Conservation (phyloP, 163 green algal species). For the Chlorella variabilis region DNA sequence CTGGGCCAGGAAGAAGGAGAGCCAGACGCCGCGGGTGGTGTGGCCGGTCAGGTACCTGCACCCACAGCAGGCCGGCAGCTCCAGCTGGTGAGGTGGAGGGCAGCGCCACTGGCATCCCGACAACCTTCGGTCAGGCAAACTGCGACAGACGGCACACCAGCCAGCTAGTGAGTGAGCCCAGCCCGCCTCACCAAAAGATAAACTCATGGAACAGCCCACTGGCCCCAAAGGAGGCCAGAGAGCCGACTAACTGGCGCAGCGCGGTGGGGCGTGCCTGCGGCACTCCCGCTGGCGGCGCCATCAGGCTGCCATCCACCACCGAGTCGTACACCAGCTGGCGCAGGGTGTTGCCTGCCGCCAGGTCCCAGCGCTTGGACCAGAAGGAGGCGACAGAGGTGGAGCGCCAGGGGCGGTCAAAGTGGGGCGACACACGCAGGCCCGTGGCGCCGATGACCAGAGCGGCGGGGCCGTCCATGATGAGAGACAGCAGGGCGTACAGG, state of each 20-base stretch:
- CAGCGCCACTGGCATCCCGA: too few species aligned
- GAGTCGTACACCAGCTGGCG: constrained; percentile 53
- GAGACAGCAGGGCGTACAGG: constrained; percentile 60
- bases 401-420: constrained; percentile 76
- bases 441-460: constrained; percentile 45
- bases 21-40: constrained; percentile 28
- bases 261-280: background rate
- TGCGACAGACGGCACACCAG: too few species aligned
- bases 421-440: constrained; percentile 65
- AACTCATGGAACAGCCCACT: constrained; percentile 37
- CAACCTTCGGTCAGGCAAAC: too few species aligned
- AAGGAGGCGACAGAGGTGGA: constrained; percentile 41
- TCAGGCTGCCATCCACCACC: constrained; percentile 48
- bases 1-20: constrained; percentile 41
- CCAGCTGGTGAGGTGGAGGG: too few species aligned
- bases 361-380: constrained; percentile 61
- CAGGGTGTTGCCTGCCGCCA: constrained; percentile 56
- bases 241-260: constrained; percentile 5
- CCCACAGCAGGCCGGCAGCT: too few species aligned
- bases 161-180: too few species aligned
- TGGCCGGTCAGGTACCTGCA: constrained; percentile 40
- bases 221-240: constrained; percentile 1
- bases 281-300: background rate
- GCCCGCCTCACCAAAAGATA: constrained; percentile 38
- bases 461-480: constrained; percentile 71